Conservation (phyloP, 257 asterid species). For the Fraxinus pennsylvanica region DNA sequence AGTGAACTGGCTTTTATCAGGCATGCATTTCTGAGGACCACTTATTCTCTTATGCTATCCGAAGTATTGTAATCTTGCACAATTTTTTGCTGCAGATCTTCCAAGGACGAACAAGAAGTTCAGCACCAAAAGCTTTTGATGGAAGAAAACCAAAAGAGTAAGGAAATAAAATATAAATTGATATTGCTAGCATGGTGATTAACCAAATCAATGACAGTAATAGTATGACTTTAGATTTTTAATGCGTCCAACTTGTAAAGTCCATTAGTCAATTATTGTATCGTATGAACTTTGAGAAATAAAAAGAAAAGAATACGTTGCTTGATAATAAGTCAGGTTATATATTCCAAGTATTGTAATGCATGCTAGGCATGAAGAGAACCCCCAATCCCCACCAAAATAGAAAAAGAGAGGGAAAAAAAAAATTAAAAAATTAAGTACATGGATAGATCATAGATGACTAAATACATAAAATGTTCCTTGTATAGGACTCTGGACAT, state of each 20-base stretch:
- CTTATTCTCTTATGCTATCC: slow-evolving; percentile 17
- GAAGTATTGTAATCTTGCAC: slow-evolving; percentile 19
- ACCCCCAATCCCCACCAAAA: neutral
- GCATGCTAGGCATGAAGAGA: neutral
- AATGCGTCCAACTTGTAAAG: neutral
- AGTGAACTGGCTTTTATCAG: slow-evolving; percentile 57
- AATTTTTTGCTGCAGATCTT: slow-evolving; percentile 51
- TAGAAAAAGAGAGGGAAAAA: neutral
- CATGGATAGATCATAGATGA: neutral
- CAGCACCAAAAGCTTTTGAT: slow-evolving; percentile 53
- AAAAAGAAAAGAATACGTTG: neutral
- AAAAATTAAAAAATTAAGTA: neutral
- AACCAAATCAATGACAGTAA: neutral
- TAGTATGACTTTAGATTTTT: slow-evolving; percentile 17
- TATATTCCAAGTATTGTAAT: neutral
- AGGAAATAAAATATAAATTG: slow-evolving; percentile 26
- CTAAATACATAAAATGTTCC: neutral
- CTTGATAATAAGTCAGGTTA: neutral
- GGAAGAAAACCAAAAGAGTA: slow-evolving; percentile 72
- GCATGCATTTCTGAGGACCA: slow-evolving; percentile 38
- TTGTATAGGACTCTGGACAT: neutral
- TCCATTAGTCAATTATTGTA: neutral
- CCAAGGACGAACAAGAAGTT: slow-evolving; percentile 50
- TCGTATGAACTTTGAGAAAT: neutral
- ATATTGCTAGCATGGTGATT: neutral